Percentiles rank a stretch among this genome's conserved stretches.
These are phyloP conservation scores for Jimgerdemannia lactiflua DNA, from an alignment of 192 early-diverging fungal genomes.

Conservation along the genomic window DNA sequence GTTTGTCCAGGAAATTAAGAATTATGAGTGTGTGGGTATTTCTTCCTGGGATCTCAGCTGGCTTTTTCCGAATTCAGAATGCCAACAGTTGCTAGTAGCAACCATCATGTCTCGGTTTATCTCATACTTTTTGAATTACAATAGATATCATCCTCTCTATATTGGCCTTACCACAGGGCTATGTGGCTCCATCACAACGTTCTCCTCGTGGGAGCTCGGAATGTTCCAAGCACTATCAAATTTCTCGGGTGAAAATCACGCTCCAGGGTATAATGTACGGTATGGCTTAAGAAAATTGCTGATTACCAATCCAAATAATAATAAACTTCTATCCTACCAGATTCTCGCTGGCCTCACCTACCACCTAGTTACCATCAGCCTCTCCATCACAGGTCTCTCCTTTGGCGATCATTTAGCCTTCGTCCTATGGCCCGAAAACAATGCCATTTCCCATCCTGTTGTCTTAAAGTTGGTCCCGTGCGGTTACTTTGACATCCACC, in stretches of 20 bases:
- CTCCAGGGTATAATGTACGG: constrained; percentile 37
- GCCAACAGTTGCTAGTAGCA: too few relatives aligned
- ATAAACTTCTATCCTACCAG: constrained; percentile 9
- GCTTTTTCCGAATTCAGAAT: too few relatives aligned
- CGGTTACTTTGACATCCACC: background rate
- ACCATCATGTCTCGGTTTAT: too few relatives aligned
- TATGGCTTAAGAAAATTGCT: too few relatives aligned
- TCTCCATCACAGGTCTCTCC: constrained; percentile 41
- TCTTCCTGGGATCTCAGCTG: constrained; percentile 16
- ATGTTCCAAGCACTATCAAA: constrained; percentile 47
- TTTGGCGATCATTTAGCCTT: constrained; percentile 43
- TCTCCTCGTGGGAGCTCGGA: constrained; percentile 73
- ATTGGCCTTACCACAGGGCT: constrained; percentile 63
- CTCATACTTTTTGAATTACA: too few relatives aligned
- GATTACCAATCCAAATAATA: background rate
- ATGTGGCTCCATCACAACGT: constrained; percentile 82
- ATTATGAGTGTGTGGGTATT: constrained; percentile 24
- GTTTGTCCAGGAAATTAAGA: constrained; percentile 17
- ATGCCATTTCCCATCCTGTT: background rate
- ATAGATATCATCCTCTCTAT: constrained; percentile 42
- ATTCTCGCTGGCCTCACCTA: constrained; percentile 38
- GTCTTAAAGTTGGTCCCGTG: background rate
- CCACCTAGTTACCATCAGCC: constrained; percentile 41
- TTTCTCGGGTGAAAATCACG: constrained; percentile 12
- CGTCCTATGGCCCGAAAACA: background rate